Conservation (phyloP, 129 eudicot species). For the Helichrysum umbraculigerum region DNA sequence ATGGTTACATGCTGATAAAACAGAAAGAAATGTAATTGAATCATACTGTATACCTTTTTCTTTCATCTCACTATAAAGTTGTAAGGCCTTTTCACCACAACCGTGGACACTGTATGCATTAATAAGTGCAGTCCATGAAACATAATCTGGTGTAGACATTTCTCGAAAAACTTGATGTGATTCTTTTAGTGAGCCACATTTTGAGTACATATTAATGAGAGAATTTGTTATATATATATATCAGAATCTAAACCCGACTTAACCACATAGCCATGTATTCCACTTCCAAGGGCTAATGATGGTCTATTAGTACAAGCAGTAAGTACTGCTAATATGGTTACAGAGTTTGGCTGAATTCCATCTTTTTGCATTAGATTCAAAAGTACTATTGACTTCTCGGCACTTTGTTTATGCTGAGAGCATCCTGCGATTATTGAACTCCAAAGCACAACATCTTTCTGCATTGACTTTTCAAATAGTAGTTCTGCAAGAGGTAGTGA, state of each 20-base stretch:
- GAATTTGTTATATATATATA: constrained; percentile 48
- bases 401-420: constrained; percentile 37
- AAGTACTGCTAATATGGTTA: constrained; percentile 52
- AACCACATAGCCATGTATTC: constrained; percentile 45
- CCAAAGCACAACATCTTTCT: constrained; percentile 64
- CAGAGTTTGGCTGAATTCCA: constrained; percentile 48
- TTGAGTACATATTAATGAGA: constrained; percentile 58
- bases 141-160: constrained; percentile 39
- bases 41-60: constrained; percentile 45
- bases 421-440: constrained; percentile 53
- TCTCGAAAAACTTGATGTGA: constrained; percentile 48
- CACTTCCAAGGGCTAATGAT: constrained; percentile 43
- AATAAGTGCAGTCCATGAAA: constrained; percentile 66
- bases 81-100: constrained; percentile 50
- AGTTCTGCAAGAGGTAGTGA: constrained; percentile 30
- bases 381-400: constrained; percentile 45
- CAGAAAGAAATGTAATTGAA: constrained; percentile 47
- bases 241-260: constrained; percentile 45
- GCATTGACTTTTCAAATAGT: constrained; percentile 35
- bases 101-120: constrained; percentile 60
- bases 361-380: constrained; percentile 54
- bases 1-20: constrained; percentile 65
- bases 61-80: constrained; percentile 47
- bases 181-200: constrained; percentile 58
- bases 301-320: constrained; percentile 52